Percentiles rank a stretch among this genome's conserved stretches.
Conservation (phyloP, 1,284 basidiomycete genomes). For the Trichosporon asahii region DNA sequence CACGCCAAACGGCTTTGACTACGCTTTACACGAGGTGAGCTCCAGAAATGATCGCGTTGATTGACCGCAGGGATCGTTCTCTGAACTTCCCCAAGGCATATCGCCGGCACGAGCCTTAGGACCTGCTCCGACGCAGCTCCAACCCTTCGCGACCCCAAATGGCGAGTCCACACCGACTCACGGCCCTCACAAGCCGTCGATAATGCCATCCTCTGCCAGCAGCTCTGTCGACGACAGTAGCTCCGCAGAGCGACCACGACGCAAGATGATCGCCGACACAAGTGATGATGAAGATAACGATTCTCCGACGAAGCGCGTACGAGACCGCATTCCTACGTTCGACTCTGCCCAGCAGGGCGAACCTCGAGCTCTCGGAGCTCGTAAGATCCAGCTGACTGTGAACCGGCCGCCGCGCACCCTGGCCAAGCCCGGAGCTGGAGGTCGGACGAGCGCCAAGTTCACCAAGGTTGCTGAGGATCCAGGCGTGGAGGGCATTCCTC, state of each 20-base stretch:
- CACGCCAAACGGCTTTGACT: slow-evolving; percentile 13
- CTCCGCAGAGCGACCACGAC: slow-evolving; percentile 23
- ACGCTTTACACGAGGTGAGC: slow-evolving; percentile 2
- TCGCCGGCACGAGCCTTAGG: slow-evolving; percentile 47
- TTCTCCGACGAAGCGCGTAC: slow-evolving; percentile 37
- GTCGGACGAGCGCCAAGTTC: slow-evolving; percentile 43
- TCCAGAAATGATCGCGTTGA: too few relatives aligned
- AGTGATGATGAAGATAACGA: slow-evolving; percentile 45
- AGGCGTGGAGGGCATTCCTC: slow-evolving; percentile 59
- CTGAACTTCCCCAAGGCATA: slow-evolving; percentile 34
- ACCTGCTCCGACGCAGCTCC: slow-evolving; percentile 37
- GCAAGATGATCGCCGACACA: slow-evolving; percentile 19
- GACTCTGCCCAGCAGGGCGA: slow-evolving; percentile 11
- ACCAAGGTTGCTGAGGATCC: slow-evolving; percentile 47
- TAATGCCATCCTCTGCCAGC: slow-evolving; percentile 14
- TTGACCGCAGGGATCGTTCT: not conserved
- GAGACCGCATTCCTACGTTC: slow-evolving; percentile 15
- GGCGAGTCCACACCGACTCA: slow-evolving; percentile 19
- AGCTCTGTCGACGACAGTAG: slow-evolving; percentile 17
- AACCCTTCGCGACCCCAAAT: slow-evolving; percentile 33
- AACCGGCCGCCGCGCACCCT: slow-evolving; percentile 20
- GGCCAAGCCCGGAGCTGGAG: slow-evolving; percentile 20
- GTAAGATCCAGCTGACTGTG: slow-evolving; percentile 11
- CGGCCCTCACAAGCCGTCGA: not conserved
- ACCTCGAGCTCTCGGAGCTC: slow-evolving; percentile 1